Evolutionary conservation across 2,329 filamentous ascomycete species (phyloP), one percentile per base, ranked within the genome.

Genomic region (Aspergillus spinulosporus): DNA sequence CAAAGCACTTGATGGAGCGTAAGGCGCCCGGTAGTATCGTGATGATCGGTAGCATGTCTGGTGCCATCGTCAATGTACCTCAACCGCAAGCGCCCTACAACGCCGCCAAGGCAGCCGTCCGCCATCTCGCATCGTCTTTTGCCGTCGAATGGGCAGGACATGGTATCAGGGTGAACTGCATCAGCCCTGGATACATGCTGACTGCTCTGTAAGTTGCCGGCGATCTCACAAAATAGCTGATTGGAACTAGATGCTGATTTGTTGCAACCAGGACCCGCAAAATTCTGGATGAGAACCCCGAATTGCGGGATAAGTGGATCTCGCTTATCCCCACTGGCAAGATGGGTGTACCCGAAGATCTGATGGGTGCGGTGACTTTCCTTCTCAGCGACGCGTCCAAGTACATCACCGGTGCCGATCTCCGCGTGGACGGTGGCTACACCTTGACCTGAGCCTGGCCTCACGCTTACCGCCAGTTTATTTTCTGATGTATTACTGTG

Each of bases 81-180:
- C 93, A 97, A 74, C 92, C 91, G 0, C 93, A 97, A 72, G 90
- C 84, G 45, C 92, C 92, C 0, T 97, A 97, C 78, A 97, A 97
- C 71, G 90, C 89, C 4, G 86, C 92, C 60, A 97, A 97, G 77
- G 93, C 94, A 36, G 94, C 90, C 8, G 89, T 97, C 45, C 83
- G 92, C 60, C 93, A 97, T 75, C 77, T 97, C 59, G 92, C 91
- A 9, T 84, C 89, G 37, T 94, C 89, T 62, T 81, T 97, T 66
- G 92, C 92, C 36, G 92, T 97, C 49, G 94, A 97, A 75, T 97
- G 94, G 93, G 92, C 93, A 0, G 82, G 87, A 64, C 85, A 88
- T 37, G 88, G 88, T 64, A 96, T 97, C 69, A 85, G 93, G 36
- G 93, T 97, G 64, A 97, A 97, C 79, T 94, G 90, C 75, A 94